A percentile compares a stretch with the other conserved stretches of the same genome.
Conservation (phyloP, 2,329 filamentous ascomycete genomes). For the Calonectria crousiana region DNA sequence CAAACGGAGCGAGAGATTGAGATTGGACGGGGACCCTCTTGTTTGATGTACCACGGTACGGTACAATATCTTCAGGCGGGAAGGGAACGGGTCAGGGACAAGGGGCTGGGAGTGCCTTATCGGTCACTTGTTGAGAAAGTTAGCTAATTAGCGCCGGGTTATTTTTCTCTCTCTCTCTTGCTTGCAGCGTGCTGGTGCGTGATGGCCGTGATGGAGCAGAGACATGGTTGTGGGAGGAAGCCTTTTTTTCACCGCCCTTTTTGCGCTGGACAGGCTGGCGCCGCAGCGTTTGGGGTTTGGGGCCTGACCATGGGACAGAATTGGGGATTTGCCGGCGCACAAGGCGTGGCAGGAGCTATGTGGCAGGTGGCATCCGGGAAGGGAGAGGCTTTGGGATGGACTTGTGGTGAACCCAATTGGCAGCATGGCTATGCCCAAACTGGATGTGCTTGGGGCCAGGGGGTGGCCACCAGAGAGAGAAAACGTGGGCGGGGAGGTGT, state of each 20-base stretch:
- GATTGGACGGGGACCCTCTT: conserved; percentile 23
- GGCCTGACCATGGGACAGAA: not conserved
- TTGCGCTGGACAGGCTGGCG: not conserved
- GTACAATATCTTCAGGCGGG: conserved; percentile 10
- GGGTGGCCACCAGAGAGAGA: not conserved
- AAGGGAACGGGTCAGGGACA: conserved; percentile 16
- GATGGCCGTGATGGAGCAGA: conserved; percentile 4
- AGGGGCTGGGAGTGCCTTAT: conserved; percentile 13
- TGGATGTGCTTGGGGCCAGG: not conserved
- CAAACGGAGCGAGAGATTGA: conserved; percentile 37
- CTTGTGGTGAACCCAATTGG: conserved; percentile 2
- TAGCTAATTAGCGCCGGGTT: conserved; percentile 18
- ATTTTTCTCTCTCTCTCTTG: conserved; percentile 10
- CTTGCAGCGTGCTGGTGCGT: conserved; percentile 3
- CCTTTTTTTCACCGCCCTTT: conserved; percentile 27
- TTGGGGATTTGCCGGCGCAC: not conserved
- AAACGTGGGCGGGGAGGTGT: conserved; percentile 1
- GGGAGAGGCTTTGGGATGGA: conserved; percentile 2
- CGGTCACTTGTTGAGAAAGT: conserved; percentile 23
- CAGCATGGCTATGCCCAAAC: conserved; percentile 1
- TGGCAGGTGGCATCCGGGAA: conserved; percentile 10
- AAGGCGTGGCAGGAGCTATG: conserved; percentile 1
- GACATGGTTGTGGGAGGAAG: not conserved
- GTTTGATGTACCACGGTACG: conserved; percentile 10
- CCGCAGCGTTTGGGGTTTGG: not conserved